These are phyloP conservation scores for Claviceps humidiphila DNA, from an alignment of 2,329 filamentous ascomycete species.

Conservation along the genomic window DNA sequence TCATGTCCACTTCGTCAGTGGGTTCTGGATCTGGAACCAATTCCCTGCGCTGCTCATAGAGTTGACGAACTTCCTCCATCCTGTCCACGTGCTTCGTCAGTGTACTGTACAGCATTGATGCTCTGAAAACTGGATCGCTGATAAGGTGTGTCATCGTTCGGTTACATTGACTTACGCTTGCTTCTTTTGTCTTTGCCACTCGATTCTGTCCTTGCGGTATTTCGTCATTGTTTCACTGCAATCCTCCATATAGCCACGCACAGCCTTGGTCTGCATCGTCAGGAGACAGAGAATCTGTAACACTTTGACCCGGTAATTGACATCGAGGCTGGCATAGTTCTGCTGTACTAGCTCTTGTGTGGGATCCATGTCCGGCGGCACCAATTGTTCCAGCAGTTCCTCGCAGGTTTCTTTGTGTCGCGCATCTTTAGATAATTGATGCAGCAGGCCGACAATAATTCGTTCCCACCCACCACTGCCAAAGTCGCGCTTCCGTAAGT, in stretches of 20 bases:
- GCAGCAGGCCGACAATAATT: conserved; percentile 73
- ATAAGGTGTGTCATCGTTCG: conserved; percentile 3
- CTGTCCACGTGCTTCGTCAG: conserved; percentile 24
- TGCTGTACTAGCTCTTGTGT: conserved; percentile 58
- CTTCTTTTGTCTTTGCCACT: conserved; percentile 69
- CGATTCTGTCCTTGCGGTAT: conserved; percentile 90
- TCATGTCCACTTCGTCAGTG: conserved; percentile 39
- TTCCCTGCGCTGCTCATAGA: conserved; percentile 63
- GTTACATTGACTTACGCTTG: conserved; percentile 37
- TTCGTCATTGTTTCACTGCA: conserved; percentile 90
- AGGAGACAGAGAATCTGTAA: conserved; percentile 80
- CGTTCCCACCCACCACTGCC: conserved; percentile 80
- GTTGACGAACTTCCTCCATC: conserved; percentile 53
- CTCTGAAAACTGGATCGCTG: not conserved
- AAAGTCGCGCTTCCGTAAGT: conserved; percentile 73
- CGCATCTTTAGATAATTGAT: conserved; percentile 70
- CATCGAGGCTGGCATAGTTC: conserved; percentile 63
- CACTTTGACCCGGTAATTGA: conserved; percentile 69
- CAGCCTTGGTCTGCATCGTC: conserved; percentile 70
- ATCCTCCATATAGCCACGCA: conserved; percentile 81
- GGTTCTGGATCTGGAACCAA: conserved; percentile 61
- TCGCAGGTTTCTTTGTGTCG: conserved; percentile 61
- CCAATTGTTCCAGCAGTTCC: conserved; percentile 65
- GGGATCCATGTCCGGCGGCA: conserved; percentile 62
- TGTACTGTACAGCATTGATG: not conserved